Conservation (phyloP, 768 basidiomycete species). For the Rhodotorula babjevae region DNA sequence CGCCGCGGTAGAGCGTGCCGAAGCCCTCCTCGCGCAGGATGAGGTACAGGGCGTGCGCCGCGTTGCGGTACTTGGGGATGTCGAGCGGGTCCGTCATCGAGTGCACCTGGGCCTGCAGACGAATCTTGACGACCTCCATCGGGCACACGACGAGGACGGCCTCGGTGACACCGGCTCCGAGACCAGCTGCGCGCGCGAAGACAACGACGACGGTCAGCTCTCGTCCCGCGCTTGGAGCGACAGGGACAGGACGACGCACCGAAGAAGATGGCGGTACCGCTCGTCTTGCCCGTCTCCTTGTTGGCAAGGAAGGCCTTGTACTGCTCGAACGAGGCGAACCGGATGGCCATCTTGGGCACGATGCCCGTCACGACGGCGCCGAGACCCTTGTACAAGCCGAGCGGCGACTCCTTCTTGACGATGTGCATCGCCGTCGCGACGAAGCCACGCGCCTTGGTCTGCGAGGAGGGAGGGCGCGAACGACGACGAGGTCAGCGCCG, state of each 20-base stretch:
- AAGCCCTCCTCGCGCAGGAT: slow-evolving; percentile 90
- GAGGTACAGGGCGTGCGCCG: slow-evolving; percentile 90
- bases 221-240: fast-evolving
- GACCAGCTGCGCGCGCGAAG: slow-evolving; percentile 64
- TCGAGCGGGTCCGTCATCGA: slow-evolving; percentile 94
- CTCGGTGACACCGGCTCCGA: slow-evolving; percentile 92
- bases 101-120: slow-evolving; percentile 94
- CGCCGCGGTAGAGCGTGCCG: slow-evolving; percentile 80
- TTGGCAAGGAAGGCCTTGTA: slow-evolving; percentile 82
- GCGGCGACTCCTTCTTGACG: slow-evolving; percentile 80
- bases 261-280: slow-evolving; percentile 74
- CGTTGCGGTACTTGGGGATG: slow-evolving; percentile 87
- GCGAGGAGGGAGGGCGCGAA: not conserved
- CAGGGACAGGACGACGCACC: slow-evolving; percentile 53
- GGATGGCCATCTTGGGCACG: slow-evolving; percentile 98
- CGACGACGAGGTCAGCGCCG: not conserved
- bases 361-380: slow-evolving; percentile 95
- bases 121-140: slow-evolving; percentile 99
- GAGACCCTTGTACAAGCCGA: slow-evolving; percentile 91
- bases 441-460: slow-evolving; percentile 91
- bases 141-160: slow-evolving; percentile 92
- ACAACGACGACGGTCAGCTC: not conserved
- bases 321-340: slow-evolving; percentile 93
- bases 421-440: slow-evolving; percentile 85
- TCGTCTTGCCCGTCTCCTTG: slow-evolving; percentile 70